Conservation (phyloP, 306 rosid genomes). For the Cicer chorassanicum region DNA sequence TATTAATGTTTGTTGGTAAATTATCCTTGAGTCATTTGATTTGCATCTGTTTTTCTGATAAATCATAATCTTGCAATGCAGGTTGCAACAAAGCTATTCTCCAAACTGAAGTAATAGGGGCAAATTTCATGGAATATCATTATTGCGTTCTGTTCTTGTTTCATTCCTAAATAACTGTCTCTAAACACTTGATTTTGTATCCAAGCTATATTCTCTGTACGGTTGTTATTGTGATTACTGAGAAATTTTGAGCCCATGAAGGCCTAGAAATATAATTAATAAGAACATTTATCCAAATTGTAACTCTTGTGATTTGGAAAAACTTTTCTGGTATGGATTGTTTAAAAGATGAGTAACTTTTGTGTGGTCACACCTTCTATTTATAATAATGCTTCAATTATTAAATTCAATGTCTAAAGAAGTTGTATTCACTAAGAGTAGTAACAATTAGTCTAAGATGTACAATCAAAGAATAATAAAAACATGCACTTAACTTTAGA, state of each 20-base stretch:
- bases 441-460: no score
- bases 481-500: no score
- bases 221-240: constrained; percentile 40
- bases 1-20: constrained; percentile 24
- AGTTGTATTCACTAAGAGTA: no score
- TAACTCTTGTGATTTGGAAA: constrained; percentile 22
- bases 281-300: constrained; percentile 45
- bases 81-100: constrained; percentile 80
- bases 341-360: no score
- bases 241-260: constrained; percentile 45
- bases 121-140: constrained; percentile 37
- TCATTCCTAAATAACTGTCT: constrained; percentile 38
- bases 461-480: no score
- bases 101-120: constrained; percentile 66
- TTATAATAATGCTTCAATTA: no score
- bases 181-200: constrained; percentile 45
- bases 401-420: no score
- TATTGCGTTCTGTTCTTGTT: constrained; percentile 40
- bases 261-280: constrained; percentile 52
- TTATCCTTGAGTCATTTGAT: neutral
- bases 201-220: constrained; percentile 38
- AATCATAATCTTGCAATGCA: constrained; percentile 52
- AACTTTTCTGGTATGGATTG: constrained; percentile 3
- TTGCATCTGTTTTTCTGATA: constrained; percentile 25
- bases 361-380: no score